Evolutionary conservation across 1,284 basidiomycete genomes (phyloP), one percentile per base, ranked within the genome.

Genomic region (Boletus semigastroideus): DNA sequence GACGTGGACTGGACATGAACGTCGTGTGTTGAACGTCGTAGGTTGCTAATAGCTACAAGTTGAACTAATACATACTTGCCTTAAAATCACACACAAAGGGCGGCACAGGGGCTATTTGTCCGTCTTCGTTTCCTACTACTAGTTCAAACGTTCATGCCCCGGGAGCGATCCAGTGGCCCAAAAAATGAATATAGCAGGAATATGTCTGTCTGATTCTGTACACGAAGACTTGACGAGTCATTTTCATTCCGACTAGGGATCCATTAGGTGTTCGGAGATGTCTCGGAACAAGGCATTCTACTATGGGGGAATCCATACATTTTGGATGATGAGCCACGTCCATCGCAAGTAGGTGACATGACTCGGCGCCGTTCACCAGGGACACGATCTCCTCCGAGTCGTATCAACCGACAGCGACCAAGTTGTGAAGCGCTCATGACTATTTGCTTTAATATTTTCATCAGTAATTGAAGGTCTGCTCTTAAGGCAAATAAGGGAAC

Each of bases 1-100:
- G 55, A 33, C 48, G 55, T 40, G 58, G 51, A 33, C 53, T 59
- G 17, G 58, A 46, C 48, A 60, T 54, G 44, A 33, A 28, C 19
- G 37, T 52, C 12, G 25, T 28, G 16, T 36, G 44, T 46, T 50
- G 42, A 27, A 34, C 14, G 5, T 16, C 7, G 31, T 9, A 12
- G 31, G 8, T 16, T 9, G n/a, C 34, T 36, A 25, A 25, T 25
- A 25, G 25, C 31, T 31, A 33, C 14, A 2, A n/a, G 14, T 33
- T 33, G 31, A 33, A 16, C 31, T 33, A 16, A 13, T 33, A 33
- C 14, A 31, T 14, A 48, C 19, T 33, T 48, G 39, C 45, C 48
- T n/a, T 55, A 58, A 49, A 34, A 20, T 19, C n/a, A 31, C 12
- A 25, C 14, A 6, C 5, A 9, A n/a, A 43, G 10, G 19, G 33